These are phyloP conservation scores for Saprolegnia diclina DNA, from an alignment of 352 stramenopile species.

Conservation along the genomic window DNA sequence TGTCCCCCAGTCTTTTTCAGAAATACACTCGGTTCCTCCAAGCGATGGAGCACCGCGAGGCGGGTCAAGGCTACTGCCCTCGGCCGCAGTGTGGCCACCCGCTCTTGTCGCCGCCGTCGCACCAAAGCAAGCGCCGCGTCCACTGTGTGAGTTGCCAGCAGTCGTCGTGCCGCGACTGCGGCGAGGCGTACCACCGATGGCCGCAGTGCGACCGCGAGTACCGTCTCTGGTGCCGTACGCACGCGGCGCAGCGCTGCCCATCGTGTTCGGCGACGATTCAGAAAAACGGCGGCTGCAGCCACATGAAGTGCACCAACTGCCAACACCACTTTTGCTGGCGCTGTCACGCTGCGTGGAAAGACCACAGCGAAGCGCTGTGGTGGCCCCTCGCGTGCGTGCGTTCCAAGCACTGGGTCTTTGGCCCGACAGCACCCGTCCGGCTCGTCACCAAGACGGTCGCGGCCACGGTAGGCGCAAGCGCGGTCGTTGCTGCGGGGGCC, in stretches of 20 bases:
- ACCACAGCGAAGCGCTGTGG: slow-evolving; percentile 13
- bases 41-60: neutral
- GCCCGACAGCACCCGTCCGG: slow-evolving; percentile 10
- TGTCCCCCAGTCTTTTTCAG: too few relatives aligned
- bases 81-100: slow-evolving; percentile 16
- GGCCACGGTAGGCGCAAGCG: neutral
- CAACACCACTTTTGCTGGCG: slow-evolving; percentile 22
- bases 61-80: slow-evolving; percentile 17
- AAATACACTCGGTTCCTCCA: slow-evolving; percentile 24
- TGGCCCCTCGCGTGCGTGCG: slow-evolving; percentile 8
- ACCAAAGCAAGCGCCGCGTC: neutral
- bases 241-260: slow-evolving; percentile 19
- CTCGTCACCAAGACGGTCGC: slow-evolving; percentile 21
- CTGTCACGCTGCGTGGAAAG: slow-evolving; percentile 4
- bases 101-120: neutral
- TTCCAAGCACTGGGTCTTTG: slow-evolving; percentile 24
- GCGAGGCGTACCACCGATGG: slow-evolving; percentile 11
- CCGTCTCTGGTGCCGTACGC: slow-evolving; percentile 9
- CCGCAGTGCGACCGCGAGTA: slow-evolving; percentile 17
- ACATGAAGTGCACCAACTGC: slow-evolving; percentile 24
- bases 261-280: slow-evolving; percentile 11
- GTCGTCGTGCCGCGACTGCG: slow-evolving; percentile 24
- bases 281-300: slow-evolving; percentile 20
- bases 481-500: slow-evolving; percentile 10
- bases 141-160: slow-evolving; percentile 7